Conservation (phyloP, 495 filamentous ascomycete species). For the Penicillium flavigenum region DNA sequence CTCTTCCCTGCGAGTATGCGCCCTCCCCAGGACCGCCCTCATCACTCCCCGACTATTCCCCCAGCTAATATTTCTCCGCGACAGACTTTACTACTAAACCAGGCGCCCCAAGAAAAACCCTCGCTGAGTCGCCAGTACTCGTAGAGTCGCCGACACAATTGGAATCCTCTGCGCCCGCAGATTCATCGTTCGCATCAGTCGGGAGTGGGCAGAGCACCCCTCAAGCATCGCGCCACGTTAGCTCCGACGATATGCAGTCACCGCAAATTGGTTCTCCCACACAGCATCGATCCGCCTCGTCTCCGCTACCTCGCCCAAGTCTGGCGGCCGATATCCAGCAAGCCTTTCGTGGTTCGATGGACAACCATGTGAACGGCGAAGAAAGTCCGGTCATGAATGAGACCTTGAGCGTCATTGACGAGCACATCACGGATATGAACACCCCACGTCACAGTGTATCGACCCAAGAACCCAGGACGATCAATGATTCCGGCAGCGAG, state of each 20-base stretch:
- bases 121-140: constrained; percentile 27
- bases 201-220: constrained; percentile 46
- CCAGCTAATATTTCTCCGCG: not conserved
- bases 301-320: constrained; percentile 41
- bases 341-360: constrained; percentile 46
- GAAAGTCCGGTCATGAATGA: constrained; percentile 92
- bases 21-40: not conserved
- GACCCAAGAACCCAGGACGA: constrained; percentile 51
- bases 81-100: constrained; percentile 28
- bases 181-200: constrained; percentile 24
- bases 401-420: constrained; percentile 94
- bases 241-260: constrained; percentile 33
- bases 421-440: constrained; percentile 94
- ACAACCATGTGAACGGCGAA: constrained; percentile 46
- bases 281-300: constrained; percentile 44
- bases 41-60: not conserved
- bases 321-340: constrained; percentile 48
- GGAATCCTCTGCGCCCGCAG: constrained; percentile 21
- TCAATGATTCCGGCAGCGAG: constrained; percentile 85
- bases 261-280: constrained; percentile 25
- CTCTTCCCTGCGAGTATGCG: constrained; percentile 85
- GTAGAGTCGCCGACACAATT: constrained; percentile 28
- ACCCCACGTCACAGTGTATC: constrained; percentile 62
- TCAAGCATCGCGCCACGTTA: constrained; percentile 49
- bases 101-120: not conserved